Conservation (phyloP, 2,329 filamentous ascomycete species). For the Cylindrodendrum hubeiense region DNA sequence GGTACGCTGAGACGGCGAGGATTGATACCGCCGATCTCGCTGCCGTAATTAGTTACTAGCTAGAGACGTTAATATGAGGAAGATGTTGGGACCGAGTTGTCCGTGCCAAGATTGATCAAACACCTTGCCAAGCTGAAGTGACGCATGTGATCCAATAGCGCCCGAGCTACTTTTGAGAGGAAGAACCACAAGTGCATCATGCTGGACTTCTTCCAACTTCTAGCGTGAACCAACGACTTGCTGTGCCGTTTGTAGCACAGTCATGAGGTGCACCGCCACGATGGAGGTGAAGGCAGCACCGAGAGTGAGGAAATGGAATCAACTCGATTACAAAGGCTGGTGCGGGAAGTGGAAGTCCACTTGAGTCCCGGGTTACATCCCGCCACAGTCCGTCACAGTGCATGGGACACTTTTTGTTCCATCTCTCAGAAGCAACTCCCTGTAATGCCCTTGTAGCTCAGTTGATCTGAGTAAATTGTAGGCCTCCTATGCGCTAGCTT, state of each 20-base stretch:
- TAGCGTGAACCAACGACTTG: neutral
- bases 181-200: neutral
- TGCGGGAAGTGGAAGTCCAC: no score
- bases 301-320: slow-evolving; percentile 9
- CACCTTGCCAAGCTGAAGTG: slow-evolving; percentile 17
- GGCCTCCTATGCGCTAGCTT: no score
- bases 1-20: neutral
- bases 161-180: neutral
- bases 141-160: slow-evolving; percentile 5
- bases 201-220: neutral
- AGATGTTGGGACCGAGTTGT: neutral
- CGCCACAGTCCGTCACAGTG: no score
- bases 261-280: slow-evolving; percentile 11
- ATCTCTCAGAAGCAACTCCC: no score
- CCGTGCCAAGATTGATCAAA: slow-evolving; percentile 18
- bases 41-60: neutral
- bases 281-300: neutral
- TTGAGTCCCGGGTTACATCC: no score
- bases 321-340: neutral
- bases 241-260: neutral
- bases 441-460: no score
- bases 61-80: neutral
- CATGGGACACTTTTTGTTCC: no score
- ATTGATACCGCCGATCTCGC: neutral
- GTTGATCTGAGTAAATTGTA: no score